These are phyloP conservation scores for Phytophthora colocasiae DNA, from an alignment of 352 stramenopile genomes.

Conservation along the genomic window DNA sequence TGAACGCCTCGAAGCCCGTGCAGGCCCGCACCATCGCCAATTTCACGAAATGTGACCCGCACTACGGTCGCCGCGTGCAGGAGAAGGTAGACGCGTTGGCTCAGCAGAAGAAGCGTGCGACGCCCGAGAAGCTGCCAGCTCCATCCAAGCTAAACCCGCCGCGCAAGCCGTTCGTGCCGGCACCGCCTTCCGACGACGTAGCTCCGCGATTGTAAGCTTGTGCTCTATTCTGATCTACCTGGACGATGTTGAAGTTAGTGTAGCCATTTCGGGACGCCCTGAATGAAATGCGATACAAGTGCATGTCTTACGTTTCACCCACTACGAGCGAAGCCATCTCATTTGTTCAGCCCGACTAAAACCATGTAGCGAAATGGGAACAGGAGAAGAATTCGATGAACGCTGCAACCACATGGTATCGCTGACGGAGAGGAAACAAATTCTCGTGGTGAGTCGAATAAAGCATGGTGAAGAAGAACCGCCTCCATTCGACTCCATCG, in stretches of 20 bases:
- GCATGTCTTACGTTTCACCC: constrained; percentile 16
- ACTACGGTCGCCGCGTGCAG: constrained; percentile 85
- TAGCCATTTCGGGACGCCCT: constrained; percentile 27
- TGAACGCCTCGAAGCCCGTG: constrained; percentile 82
- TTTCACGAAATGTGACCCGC: constrained; percentile 85
- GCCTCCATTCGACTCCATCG: constrained; percentile 3
- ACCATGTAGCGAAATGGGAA: constrained; percentile 12
- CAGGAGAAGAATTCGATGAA: background rate
- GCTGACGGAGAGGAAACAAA: constrained; percentile 6
- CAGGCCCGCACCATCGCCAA: constrained; percentile 88
- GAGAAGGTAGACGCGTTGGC: constrained; percentile 70
- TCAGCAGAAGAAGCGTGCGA: constrained; percentile 24
- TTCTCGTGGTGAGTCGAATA: constrained; percentile 18
- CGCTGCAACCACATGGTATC: background rate
- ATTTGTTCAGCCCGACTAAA: constrained; percentile 10
- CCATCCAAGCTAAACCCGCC: constrained; percentile 66
- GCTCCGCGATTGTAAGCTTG: constrained; percentile 55
- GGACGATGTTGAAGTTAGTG: constrained; percentile 28
- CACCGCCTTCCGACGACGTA: constrained; percentile 57
- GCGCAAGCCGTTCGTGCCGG: constrained; percentile 60
- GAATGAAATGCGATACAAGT: background rate
- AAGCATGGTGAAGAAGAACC: background rate
- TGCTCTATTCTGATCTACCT: background rate
- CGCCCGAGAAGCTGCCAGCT: constrained; percentile 17
- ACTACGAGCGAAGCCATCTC: constrained; percentile 20